Conservation (phyloP, 208 protist species). For the Trypanosoma boissoni region DNA sequence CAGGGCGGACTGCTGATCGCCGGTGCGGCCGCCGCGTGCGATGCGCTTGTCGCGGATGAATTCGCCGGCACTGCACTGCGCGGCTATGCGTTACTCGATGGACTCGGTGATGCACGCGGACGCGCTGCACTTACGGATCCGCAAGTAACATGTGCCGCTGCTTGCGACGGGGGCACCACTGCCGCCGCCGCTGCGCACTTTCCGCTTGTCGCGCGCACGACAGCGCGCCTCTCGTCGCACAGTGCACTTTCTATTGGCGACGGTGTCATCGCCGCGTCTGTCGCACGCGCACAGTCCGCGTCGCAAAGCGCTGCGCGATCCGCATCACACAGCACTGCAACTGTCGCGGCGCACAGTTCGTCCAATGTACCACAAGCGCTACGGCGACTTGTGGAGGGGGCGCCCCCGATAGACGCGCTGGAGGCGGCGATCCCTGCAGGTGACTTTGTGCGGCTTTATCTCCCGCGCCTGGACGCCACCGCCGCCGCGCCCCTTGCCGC, state of each 20-base stretch:
- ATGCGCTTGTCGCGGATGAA: conserved; percentile 62
- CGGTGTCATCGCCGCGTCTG: conserved; percentile 49
- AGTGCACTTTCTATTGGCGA: conserved; percentile 56
- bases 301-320: conserved; percentile 10
- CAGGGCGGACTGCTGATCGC: conserved; percentile 40
- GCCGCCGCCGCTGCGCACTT: conserved; percentile 43
- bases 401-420: conserved; percentile 22
- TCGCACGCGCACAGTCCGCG: conserved; percentile 23
- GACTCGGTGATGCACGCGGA: conserved; percentile 6
- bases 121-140: conserved; percentile 7
- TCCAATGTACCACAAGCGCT: not conserved
- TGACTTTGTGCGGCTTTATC: conserved; percentile 18
- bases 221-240: conserved; percentile 30
- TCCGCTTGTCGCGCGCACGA: conserved; percentile 42
- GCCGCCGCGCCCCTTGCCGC: conserved; percentile 13
- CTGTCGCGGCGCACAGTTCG: not conserved
- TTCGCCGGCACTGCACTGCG: too few relatives aligned
- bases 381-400: conserved; percentile 15
- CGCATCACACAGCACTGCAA: conserved; percentile 21
- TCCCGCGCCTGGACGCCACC: conserved; percentile 6
- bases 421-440: conserved; percentile 23
- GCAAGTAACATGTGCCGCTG: conserved; percentile 49
- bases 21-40: conserved; percentile 31
- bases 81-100: too few relatives aligned
- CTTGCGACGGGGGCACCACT: conserved; percentile 32